Evolutionary conservation across 2,329 filamentous ascomycete species (phyloP).

Genomic region (Decorospora gaudefroyi): DNA sequence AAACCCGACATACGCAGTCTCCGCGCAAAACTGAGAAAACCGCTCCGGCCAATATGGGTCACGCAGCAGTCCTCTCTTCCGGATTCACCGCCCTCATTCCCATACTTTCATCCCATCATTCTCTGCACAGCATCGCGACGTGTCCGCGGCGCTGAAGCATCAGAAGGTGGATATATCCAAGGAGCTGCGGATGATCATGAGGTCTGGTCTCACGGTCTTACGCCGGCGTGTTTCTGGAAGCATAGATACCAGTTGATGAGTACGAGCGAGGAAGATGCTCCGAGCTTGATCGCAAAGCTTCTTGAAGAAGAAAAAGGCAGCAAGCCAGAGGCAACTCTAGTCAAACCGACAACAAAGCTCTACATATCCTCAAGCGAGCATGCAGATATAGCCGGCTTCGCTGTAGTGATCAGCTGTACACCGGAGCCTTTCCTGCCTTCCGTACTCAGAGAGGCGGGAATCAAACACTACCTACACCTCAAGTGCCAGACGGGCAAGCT

Average conservation of each 20-base stretch:
- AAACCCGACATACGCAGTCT: constrained; percentile 63
- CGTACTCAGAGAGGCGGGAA: constrained; percentile 15
- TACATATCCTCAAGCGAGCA: constrained; percentile 49
- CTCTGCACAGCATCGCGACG: constrained; percentile 83
- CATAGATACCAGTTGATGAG: constrained; percentile 64
- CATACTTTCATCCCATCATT: constrained; percentile 71
- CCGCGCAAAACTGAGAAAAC: constrained; percentile 65
- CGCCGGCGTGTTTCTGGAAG: constrained; percentile 77
- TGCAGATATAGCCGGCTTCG: constrained; percentile 45
- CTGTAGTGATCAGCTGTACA: constrained; percentile 53
- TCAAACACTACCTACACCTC: constrained; percentile 60
- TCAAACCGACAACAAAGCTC: constrained; percentile 50
- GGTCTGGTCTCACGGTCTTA: constrained; percentile 84
- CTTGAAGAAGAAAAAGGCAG: constrained; percentile 28
- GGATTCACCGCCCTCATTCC: constrained; percentile 53
- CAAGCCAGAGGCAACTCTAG: constrained; percentile 40
- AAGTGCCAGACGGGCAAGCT: constrained; percentile 73
- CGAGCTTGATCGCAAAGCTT: constrained; percentile 55
- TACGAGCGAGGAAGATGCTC: constrained; percentile 68
- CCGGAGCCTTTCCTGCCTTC: constrained; percentile 43
- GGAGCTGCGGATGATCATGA: constrained; percentile 95
- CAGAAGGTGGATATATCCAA: constrained; percentile 81
- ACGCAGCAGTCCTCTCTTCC: constrained; percentile 67
- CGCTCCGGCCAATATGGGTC: constrained; percentile 78
- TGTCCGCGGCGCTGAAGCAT: constrained; percentile 69